Evolutionary conservation across 2,329 filamentous ascomycete genomes (phyloP).

Genomic region (Leptographium flavum): DNA sequence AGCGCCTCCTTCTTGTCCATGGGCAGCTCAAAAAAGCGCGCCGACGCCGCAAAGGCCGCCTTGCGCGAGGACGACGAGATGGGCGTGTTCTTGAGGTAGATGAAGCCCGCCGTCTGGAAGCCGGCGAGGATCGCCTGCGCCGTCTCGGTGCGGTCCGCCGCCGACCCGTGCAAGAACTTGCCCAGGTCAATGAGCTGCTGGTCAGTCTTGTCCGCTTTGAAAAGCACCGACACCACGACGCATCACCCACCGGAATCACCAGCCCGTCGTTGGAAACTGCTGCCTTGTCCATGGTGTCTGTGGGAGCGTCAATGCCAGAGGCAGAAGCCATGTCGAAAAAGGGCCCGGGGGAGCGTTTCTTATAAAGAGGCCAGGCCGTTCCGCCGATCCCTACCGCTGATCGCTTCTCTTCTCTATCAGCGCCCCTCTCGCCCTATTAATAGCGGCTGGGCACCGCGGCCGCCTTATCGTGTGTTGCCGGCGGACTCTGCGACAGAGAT

Average conservation of each 20-base stretch:
- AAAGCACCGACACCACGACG: neutral
- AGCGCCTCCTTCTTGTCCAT: constrained; percentile 48
- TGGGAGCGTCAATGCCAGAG: neutral
- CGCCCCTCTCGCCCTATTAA: no score
- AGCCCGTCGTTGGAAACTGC: constrained; percentile 14
- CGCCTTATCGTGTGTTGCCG: no score
- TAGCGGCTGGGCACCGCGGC: no score
- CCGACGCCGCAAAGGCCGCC: constrained; percentile 51
- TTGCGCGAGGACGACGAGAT: constrained; percentile 46
- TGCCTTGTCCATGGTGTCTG: constrained; percentile 18
- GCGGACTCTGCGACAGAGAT: no score
- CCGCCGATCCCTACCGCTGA: no score
- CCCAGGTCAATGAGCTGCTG: constrained; percentile 67
- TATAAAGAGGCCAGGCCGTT: no score
- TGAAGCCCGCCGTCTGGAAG: constrained; percentile 77
- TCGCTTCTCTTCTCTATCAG: no score
- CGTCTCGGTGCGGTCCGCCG: constrained; percentile 44
- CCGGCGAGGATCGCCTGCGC: constrained; percentile 62
- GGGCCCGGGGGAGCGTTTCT: no score
- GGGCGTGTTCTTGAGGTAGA: constrained; percentile 73
- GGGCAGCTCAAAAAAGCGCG: constrained; percentile 55
- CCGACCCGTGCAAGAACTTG: constrained; percentile 50
- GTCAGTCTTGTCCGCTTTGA: neutral
- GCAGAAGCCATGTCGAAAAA: no score
- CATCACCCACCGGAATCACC: constrained; percentile 14